These are phyloP conservation scores for Suillus sp. DNA, from an alignment of 768 basidiomycete genomes.

Conservation along the genomic window DNA sequence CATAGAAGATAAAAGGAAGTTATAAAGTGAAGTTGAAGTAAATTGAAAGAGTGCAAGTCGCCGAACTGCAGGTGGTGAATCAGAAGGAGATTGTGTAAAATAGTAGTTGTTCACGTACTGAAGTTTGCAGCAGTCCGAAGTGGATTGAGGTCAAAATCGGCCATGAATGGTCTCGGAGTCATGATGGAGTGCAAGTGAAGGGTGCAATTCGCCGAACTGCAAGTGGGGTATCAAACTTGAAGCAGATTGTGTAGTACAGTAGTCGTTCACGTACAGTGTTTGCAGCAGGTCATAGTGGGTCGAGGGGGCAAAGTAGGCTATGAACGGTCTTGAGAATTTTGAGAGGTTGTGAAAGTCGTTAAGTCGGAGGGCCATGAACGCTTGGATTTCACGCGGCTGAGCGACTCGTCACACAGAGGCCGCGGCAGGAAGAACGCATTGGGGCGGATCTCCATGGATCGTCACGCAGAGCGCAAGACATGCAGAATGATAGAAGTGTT, in stretches of 20 bases:
- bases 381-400: background rate
- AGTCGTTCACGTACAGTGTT: background rate
- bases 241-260: background rate
- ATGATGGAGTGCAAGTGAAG: background rate
- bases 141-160: background rate
- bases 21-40: background rate
- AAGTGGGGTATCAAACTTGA: background rate
- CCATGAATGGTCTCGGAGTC: background rate
- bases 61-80: background rate
- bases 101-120: background rate
- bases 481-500: background rate
- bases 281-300: background rate
- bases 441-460: background rate
- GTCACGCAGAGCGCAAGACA: background rate
- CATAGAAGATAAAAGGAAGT: background rate
- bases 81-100: background rate
- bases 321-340: background rate
- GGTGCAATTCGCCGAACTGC: background rate
- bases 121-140: background rate
- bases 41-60: background rate
- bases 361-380: background rate
- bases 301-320: background rate
- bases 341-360: background rate
- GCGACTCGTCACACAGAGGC: background rate
- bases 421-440: background rate